phyloP scores from a whole-genome alignment of 2,329 filamentous ascomycete genomes.

The Dryadomyces sulphureus region DNA sequence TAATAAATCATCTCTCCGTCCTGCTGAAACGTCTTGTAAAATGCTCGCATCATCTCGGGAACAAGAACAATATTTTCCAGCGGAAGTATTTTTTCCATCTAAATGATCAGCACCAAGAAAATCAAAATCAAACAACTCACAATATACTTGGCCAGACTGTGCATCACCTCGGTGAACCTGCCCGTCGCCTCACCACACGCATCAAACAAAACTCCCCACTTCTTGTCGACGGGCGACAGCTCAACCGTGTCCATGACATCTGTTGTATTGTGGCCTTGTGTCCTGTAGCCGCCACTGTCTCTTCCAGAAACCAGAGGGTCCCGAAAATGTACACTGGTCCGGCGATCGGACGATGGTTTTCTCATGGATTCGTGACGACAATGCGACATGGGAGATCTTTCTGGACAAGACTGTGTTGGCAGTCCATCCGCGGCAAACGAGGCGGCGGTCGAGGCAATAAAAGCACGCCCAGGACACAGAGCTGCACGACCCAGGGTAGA shows the following conservation, averaged over 20 bases:
- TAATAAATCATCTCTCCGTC: constrained; percentile 55
- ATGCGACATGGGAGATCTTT: too few species aligned
- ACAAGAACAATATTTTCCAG: constrained; percentile 56
- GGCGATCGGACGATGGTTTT: not conserved
- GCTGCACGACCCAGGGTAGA: not conserved
- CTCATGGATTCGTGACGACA: not conserved
- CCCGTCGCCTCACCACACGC: constrained; percentile 49
- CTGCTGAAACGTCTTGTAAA: constrained; percentile 55
- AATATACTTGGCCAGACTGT: constrained; percentile 59
- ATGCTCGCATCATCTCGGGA: constrained; percentile 58
- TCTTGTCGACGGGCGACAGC: constrained; percentile 8
- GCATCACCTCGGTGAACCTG: constrained; percentile 54
- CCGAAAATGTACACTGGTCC: constrained; percentile 1
- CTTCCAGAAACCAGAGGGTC: not conserved
- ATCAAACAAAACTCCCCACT: constrained; percentile 64
- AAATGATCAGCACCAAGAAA: not conserved
- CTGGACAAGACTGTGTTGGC: too few species aligned
- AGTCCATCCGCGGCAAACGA: not conserved
- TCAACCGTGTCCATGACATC: not conserved
- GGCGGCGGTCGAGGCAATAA: not conserved
- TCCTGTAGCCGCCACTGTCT: not conserved
- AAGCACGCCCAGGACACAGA: not conserved
- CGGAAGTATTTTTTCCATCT: constrained; percentile 58
- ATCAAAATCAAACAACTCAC: constrained; percentile 27
- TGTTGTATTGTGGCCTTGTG: not conserved